Conservation (phyloP, 1,139 yeast genomes). For the Zhuliangozyma blackwelliae region DNA sequence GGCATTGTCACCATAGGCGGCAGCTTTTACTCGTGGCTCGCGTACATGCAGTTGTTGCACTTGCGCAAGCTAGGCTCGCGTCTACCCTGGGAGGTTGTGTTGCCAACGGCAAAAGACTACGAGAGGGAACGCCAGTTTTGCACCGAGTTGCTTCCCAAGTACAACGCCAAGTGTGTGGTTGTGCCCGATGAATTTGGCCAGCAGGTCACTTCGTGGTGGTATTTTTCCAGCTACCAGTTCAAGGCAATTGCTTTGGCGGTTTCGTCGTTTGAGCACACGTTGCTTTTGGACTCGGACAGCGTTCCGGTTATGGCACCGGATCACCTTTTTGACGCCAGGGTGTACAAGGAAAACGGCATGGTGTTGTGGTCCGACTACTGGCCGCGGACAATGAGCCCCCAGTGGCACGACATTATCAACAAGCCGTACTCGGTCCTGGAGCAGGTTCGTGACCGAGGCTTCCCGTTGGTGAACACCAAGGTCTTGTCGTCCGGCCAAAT, state of each 20-base stretch:
- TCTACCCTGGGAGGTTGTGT: slow-evolving; percentile 33
- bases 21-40: slow-evolving; percentile 34
- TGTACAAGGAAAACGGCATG: slow-evolving; percentile 54
- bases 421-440: slow-evolving; percentile 21
- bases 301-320: slow-evolving; percentile 33
- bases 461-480: slow-evolving; percentile 11
- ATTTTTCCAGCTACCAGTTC: slow-evolving; percentile 33
- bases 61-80: slow-evolving; percentile 31
- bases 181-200: slow-evolving; percentile 33
- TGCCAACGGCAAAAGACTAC: slow-evolving; percentile 30
- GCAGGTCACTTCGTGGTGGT: slow-evolving; percentile 29
- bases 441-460: slow-evolving; percentile 20
- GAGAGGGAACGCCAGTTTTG: slow-evolving; percentile 25
- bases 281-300: slow-evolving; percentile 42
- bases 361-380: slow-evolving; percentile 83
- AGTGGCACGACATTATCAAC: slow-evolving; percentile 61
- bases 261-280: slow-evolving; percentile 38
- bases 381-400: slow-evolving; percentile 68
- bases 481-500: slow-evolving; percentile 4
- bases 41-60: slow-evolving; percentile 29
- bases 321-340: slow-evolving; percentile 45
- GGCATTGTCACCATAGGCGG: slow-evolving; percentile 41
- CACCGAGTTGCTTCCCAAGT: slow-evolving; percentile 18
- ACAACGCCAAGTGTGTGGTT: slow-evolving; percentile 28
- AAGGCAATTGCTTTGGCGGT: slow-evolving; percentile 37